A percentile compares a stretch with the other conserved stretches of the same genome.
phyloP scores from a whole-genome alignment of 352 stramenopile species.

The Globisporangium cederbergense region DNA sequence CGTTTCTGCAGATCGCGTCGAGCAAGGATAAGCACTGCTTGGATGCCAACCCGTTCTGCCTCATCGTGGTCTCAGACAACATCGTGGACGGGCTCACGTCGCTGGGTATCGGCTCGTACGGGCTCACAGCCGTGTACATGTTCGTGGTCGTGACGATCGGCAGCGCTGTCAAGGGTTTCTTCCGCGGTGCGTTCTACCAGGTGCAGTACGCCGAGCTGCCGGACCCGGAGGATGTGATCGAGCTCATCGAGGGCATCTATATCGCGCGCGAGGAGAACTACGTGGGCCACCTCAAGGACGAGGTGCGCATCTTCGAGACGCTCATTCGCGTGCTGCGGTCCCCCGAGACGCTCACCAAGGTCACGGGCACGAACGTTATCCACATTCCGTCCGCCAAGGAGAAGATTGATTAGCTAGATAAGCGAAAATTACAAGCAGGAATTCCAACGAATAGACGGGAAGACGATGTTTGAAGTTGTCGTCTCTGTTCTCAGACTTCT shows the following conservation, averaged over 20 bases:
- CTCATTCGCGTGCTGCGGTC: constrained; percentile 81
- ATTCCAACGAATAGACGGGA: not conserved
- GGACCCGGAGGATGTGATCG: constrained; percentile 77
- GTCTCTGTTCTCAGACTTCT: not conserved
- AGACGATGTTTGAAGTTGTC: not conserved
- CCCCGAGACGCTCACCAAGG: constrained; percentile 79
- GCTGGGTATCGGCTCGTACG: constrained; percentile 80
- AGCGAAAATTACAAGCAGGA: not conserved
- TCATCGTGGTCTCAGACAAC: constrained; percentile 84
- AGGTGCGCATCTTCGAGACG: constrained; percentile 87
- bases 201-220: constrained; percentile 84
- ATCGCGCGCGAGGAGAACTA: constrained; percentile 82
- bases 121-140: constrained; percentile 81
- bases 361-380: constrained; percentile 83
- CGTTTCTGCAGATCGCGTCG: constrained; percentile 21
- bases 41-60: constrained; percentile 52
- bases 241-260: constrained; percentile 88
- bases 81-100: constrained; percentile 80
- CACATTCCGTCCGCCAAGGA: constrained; percentile 83
- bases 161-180: constrained; percentile 78
- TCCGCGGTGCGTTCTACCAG: constrained; percentile 73
- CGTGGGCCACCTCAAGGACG: constrained; percentile 84
- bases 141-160: constrained; percentile 88
- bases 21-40: constrained; percentile 45
- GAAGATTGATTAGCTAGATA: constrained; percentile 63